A percentile compares a stretch with the other conserved stretches of the same genome.
Conservation (phyloP, 371 early-diverging fungal genomes). For the Blakeslea trispora region DNA sequence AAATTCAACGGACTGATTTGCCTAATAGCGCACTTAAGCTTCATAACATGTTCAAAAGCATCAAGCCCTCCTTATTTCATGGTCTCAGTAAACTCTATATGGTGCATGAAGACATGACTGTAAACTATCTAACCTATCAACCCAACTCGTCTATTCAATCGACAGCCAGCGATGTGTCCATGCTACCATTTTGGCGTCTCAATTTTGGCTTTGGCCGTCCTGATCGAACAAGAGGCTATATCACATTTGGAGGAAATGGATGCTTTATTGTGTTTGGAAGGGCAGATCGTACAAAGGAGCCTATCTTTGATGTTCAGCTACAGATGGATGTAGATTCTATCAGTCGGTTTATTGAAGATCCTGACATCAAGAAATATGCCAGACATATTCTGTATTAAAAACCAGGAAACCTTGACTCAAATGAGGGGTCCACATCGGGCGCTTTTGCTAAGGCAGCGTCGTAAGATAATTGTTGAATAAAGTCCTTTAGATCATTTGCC, state of each 20-base stretch:
- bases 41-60: slow-evolving; percentile 18
- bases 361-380: slow-evolving; percentile 39
- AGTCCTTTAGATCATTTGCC: slow-evolving; percentile 43
- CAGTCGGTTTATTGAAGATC: slow-evolving; percentile 37
- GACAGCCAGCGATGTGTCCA: slow-evolving; percentile 36
- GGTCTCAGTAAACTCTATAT: slow-evolving; percentile 41
- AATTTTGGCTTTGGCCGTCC: slow-evolving; percentile 42
- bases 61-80: slow-evolving; percentile 34
- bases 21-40: slow-evolving; percentile 28
- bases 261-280: slow-evolving; percentile 41
- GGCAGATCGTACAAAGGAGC: slow-evolving; percentile 23
- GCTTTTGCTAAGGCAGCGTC: slow-evolving; percentile 43
- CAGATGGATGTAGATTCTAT: slow-evolving; percentile 46
- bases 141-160: slow-evolving; percentile 34
- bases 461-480: slow-evolving; percentile 38
- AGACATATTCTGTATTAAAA: slow-evolving; percentile 38
- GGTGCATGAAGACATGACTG: slow-evolving; percentile 44
- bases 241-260: slow-evolving; percentile 46
- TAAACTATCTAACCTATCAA: slow-evolving; percentile 38
- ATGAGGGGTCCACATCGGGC: slow-evolving; percentile 52
- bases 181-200: slow-evolving; percentile 37
- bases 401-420: slow-evolving; percentile 50
- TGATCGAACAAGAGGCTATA: slow-evolving; percentile 42
- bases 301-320: slow-evolving; percentile 41
- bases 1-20: slow-evolving; percentile 17